Percentiles rank a stretch among this genome's conserved stretches.
Evolutionary conservation across 1,139 yeast species (phyloP).

Genomic region (Saccharomyces hybrid): DNA sequence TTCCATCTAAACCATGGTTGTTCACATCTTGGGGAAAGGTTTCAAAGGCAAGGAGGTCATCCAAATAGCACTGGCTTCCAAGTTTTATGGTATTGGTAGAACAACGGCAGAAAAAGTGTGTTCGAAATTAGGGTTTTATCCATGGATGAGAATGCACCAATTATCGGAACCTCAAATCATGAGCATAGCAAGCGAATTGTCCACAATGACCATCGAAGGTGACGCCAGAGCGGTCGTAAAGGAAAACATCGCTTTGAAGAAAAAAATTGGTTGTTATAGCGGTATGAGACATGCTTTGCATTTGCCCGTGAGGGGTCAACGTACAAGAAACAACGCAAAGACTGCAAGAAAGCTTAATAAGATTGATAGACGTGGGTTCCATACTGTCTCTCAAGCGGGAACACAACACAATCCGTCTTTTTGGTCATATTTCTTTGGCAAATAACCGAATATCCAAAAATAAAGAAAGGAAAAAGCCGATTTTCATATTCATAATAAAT

Average conservation of each 20-base stretch:
- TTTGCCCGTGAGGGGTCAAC: conserved; percentile 89
- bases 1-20: conserved; percentile 44
- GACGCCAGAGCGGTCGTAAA: conserved; percentile 73
- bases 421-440: not conserved
- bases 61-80: conserved; percentile 63
- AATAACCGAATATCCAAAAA: not conserved
- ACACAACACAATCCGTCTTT: not conserved
- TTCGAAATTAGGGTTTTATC: conserved; percentile 84
- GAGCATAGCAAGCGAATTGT: conserved; percentile 78
- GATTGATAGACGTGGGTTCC: conserved; percentile 53
- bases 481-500: not conserved
- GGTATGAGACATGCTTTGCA: conserved; percentile 89
- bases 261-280: conserved; percentile 73
- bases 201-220: conserved; percentile 78
- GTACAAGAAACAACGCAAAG: conserved; percentile 80
- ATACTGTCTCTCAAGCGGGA: conserved; percentile 12
- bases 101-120: conserved; percentile 68
- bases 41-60: conserved; percentile 48
- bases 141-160: conserved; percentile 91
- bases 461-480: not conserved
- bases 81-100: conserved; percentile 80
- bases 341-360: conserved; percentile 85
- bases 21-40: conserved; percentile 68
- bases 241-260: conserved; percentile 73
- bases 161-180: conserved; percentile 81